Evolutionary conservation across 352 stramenopile genomes (phyloP).

Genomic region (Phytopythium montanum): DNA sequence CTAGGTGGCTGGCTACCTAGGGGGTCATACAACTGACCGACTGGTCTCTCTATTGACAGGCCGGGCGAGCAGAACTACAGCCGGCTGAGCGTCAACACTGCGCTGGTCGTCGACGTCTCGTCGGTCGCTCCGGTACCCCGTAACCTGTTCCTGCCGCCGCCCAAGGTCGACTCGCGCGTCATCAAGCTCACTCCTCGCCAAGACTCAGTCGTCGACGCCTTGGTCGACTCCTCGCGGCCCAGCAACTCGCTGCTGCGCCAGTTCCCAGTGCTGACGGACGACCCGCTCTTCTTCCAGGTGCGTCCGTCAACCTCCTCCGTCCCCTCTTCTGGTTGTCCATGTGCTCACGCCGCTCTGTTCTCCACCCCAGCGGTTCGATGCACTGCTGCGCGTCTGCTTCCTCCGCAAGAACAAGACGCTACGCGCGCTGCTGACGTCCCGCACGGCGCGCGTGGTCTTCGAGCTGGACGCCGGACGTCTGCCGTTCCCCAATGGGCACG

Average conservation of each 20-base stretch:
- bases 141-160: constrained; percentile 67
- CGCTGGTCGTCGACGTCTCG: constrained; percentile 61
- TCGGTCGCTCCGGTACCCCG: constrained; percentile 57
- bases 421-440: constrained; percentile 61
- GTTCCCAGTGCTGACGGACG: constrained; percentile 9
- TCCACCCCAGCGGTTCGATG: constrained; percentile 55
- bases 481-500: not conserved
- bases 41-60: constrained; percentile 15
- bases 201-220: constrained; percentile 14
- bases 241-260: not conserved
- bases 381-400: constrained; percentile 71
- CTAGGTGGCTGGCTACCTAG: too few relatives aligned
- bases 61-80: constrained; percentile 77
- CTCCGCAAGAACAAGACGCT: constrained; percentile 87
- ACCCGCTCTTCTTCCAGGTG: constrained; percentile 56
- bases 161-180: constrained; percentile 81
- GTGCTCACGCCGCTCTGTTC: too few relatives aligned
- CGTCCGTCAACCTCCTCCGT: not conserved
- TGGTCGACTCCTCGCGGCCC: not conserved
- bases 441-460: constrained; percentile 43
- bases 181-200: constrained; percentile 56
- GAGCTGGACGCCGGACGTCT: constrained; percentile 17
- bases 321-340: too few relatives aligned
- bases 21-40: too few relatives aligned
- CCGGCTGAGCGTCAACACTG: constrained; percentile 75